A percentile compares a stretch with the other conserved stretches of the same genome.
These are phyloP conservation scores for Phytophthora palmivora DNA, from an alignment of 352 stramenopile species.

Conservation along the genomic window DNA sequence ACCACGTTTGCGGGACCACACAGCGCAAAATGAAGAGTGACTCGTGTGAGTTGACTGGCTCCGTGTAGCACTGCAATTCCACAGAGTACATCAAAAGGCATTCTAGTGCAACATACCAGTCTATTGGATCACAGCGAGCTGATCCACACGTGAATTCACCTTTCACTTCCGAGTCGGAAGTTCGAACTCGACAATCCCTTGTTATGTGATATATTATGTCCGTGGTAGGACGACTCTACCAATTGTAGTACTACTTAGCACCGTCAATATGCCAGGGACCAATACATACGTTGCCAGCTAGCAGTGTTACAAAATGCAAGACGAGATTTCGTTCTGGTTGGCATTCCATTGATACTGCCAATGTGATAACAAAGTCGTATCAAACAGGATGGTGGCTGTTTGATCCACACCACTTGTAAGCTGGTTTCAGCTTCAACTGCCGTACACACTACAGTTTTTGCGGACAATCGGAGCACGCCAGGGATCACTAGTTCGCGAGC, in stretches of 20 bases:
- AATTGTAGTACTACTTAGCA: not conserved
- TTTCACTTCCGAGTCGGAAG: not conserved
- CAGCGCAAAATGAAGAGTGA: not conserved
- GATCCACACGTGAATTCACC: not conserved
- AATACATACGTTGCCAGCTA: not conserved
- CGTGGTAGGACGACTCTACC: not conserved
- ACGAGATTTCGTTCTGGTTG: too few relatives aligned
- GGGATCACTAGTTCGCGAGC: not conserved
- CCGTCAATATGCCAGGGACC: too few relatives aligned
- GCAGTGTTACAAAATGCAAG: too few relatives aligned
- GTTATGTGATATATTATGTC: not conserved
- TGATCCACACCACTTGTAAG: too few relatives aligned
- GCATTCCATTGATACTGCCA: too few relatives aligned
- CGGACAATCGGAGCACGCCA: not conserved
- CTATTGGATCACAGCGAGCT: not conserved
- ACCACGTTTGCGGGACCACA: not conserved
- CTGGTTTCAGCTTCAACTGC: not conserved
- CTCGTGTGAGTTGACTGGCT: not conserved
- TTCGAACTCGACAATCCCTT: not conserved
- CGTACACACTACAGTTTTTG: too few relatives aligned
- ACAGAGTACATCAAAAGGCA: not conserved
- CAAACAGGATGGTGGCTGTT: too few relatives aligned
- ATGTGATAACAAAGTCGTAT: too few relatives aligned
- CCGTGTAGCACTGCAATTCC: not conserved
- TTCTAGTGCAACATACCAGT: not conserved